Evolutionary conservation across 2,329 filamentous ascomycete genomes (phyloP).

Genomic region (Atkinsonella hypoxylon): DNA sequence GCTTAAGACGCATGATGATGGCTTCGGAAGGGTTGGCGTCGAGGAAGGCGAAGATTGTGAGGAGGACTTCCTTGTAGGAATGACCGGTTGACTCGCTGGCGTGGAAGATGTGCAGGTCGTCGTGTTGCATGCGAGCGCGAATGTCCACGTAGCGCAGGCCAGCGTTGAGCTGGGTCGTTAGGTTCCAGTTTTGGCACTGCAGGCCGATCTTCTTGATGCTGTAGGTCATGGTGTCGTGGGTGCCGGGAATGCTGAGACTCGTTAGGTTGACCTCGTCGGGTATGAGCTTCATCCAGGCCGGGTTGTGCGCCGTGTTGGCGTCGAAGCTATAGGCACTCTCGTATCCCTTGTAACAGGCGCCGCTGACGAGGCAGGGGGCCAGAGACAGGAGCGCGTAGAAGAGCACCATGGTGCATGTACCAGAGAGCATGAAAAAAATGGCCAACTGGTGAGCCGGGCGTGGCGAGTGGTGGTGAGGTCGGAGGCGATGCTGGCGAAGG

Average conservation of each 20-base stretch:
- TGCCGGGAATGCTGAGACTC: constrained; percentile 37
- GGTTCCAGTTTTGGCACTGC: constrained; percentile 36
- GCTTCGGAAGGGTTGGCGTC: constrained; percentile 31
- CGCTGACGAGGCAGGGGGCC: constrained; percentile 17
- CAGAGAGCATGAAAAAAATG: not conserved
- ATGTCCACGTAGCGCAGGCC: constrained; percentile 40
- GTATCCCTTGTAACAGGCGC: constrained; percentile 19
- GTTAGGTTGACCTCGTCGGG: constrained; percentile 29
- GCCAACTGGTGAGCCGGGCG: not conserved
- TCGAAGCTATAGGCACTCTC: constrained; percentile 30
- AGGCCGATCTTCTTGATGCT: constrained; percentile 22
- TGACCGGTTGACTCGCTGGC: constrained; percentile 32
- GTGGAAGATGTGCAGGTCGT: constrained; percentile 36
- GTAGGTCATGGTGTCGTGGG: constrained; percentile 42
- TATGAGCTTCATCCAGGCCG: constrained; percentile 31
- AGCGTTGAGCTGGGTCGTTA: constrained; percentile 30
- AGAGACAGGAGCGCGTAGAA: constrained; percentile 14
- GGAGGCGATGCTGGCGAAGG: no score
- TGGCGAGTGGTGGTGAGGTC: not conserved
- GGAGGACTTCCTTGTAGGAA: constrained; percentile 29
- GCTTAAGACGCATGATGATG: constrained; percentile 38
- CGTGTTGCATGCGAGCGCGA: constrained; percentile 29
- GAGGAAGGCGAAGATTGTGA: constrained; percentile 33
- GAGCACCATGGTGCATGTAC: constrained; percentile 3
- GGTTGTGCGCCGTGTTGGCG: constrained; percentile 18